A percentile compares a stretch with the other conserved stretches of the same genome.
phyloP scores from a whole-genome alignment of 192 early-diverging fungal genomes.

The Backusella australiensis region DNA sequence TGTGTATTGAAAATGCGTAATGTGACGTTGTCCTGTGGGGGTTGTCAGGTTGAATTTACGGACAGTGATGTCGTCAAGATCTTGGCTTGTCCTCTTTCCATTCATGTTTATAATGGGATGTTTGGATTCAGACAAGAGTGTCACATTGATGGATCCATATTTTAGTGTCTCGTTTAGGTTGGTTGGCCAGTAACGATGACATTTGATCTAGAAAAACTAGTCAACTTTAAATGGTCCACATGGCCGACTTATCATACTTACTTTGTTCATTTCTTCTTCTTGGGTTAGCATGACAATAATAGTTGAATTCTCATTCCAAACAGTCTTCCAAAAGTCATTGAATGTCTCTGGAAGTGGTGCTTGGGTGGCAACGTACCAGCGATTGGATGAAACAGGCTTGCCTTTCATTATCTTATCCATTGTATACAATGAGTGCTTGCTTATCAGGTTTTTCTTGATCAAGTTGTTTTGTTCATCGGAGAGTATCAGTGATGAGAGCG shows the following conservation, averaged over 20 bases:
- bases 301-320: slow-evolving; percentile 68
- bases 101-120: neutral
- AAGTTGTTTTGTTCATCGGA: slow-evolving; percentile 10
- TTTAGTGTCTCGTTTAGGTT: slow-evolving; percentile 23
- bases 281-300: slow-evolving; percentile 88
- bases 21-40: neutral
- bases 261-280: slow-evolving; percentile 34
- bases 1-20: slow-evolving; percentile 59
- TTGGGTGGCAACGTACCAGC: slow-evolving; percentile 82
- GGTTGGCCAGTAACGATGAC: slow-evolving; percentile 75
- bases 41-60: slow-evolving; percentile 34
- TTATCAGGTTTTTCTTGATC: slow-evolving; percentile 1
- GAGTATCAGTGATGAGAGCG: slow-evolving; percentile 18
- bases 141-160: slow-evolving; percentile 43
- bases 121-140: slow-evolving; percentile 39
- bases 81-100: neutral
- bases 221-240: neutral
- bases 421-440: slow-evolving; percentile 1
- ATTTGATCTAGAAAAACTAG: slow-evolving; percentile 47
- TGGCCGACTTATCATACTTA: neutral
- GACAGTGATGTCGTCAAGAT: slow-evolving; percentile 17
- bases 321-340: slow-evolving; percentile 90
- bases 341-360: slow-evolving; percentile 78
- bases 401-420: neutral
- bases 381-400: neutral